phyloP scores from a whole-genome alignment of 2,329 filamentous ascomycete genomes.

The Aspergillus persii region DNA sequence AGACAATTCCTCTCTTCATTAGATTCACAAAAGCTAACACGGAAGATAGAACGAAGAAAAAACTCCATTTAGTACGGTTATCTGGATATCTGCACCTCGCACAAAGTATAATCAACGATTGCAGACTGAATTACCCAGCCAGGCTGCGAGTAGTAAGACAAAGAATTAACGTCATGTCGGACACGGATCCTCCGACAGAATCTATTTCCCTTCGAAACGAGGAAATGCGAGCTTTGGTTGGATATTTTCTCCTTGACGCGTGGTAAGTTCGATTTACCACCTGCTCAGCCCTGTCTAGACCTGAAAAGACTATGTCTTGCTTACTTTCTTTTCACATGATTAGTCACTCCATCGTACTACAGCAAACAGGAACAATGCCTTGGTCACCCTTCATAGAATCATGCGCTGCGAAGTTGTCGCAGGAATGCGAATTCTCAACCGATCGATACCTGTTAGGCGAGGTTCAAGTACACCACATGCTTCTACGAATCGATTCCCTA shows the following conservation, averaged over 20 bases:
- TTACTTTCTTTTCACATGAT: too few species aligned
- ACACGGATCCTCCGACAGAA: conserved; percentile 1
- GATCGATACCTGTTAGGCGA: conserved; percentile 1
- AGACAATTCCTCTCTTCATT: too few species aligned
- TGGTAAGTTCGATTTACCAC: conserved; percentile 1
- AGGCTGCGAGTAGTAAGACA: neutral
- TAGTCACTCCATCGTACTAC: neutral
- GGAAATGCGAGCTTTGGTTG: conserved; percentile 1
- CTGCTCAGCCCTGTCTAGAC: too few species aligned
- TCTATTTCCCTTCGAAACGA: conserved; percentile 2
- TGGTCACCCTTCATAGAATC: conserved; percentile 2
- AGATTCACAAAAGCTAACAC: too few species aligned
- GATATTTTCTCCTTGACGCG: conserved; percentile 1
- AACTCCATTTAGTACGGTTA: neutral
- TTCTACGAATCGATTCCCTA: conserved; percentile 1
- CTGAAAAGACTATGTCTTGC: too few species aligned
- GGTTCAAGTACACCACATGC: neutral
- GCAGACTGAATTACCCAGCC: conserved; percentile 2
- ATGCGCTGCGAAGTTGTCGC: conserved; percentile 2
- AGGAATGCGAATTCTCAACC: conserved; percentile 2
- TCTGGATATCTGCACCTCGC: conserved; percentile 2
- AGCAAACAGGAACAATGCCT: conserved; percentile 1
- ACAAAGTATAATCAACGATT: conserved; percentile 3
- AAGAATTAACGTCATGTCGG: neutral
- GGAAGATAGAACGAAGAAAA: too few species aligned